Evolutionary conservation across 257 asterid species (phyloP).

Genomic region (Solanum commersonii): DNA sequence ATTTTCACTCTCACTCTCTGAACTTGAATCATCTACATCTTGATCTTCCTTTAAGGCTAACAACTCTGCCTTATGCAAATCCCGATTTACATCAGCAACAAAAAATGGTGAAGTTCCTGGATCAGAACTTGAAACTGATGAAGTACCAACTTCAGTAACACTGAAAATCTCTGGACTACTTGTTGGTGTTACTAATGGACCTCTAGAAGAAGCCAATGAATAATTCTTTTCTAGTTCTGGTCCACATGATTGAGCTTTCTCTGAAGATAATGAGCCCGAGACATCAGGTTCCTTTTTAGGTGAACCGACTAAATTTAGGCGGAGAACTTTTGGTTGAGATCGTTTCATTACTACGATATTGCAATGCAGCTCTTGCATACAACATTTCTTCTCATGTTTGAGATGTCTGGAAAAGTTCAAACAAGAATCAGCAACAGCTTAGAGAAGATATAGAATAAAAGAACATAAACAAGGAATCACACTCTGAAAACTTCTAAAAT

Average conservation of each 20-base stretch:
- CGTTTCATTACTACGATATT: constrained; percentile 84
- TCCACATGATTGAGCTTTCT: constrained; percentile 17
- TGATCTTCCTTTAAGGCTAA: constrained; percentile 29
- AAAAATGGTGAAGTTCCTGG: constrained; percentile 86
- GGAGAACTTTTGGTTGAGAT: constrained; percentile 91
- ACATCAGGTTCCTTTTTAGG: constrained; percentile 39
- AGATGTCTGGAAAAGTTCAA: constrained; percentile 50
- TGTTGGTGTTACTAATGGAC: constrained; percentile 78
- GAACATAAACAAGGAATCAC: neutral
- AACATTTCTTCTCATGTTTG: constrained; percentile 61
- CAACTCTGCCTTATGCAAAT: constrained; percentile 39
- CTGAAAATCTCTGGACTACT: constrained; percentile 96
- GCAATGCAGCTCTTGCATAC: constrained; percentile 93
- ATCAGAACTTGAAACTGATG: constrained; percentile 90
- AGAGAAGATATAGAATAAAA: neutral
- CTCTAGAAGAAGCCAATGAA: constrained; percentile 37
- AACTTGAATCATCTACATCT: constrained; percentile 48
- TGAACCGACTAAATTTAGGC: constrained; percentile 71
- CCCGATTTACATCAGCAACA: constrained; percentile 17
- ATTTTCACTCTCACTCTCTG: constrained; percentile 66
- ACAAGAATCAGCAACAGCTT: neutral
- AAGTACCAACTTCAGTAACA: constrained; percentile 78
- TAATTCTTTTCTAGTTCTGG: constrained; percentile 20
- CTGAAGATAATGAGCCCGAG: neutral
- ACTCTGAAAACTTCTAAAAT: neutral